A percentile compares a stretch with the other conserved stretches of the same genome.
These are phyloP conservation scores for Microdochium paspali DNA, from an alignment of 2,329 filamentous ascomycete genomes.

Conservation along the genomic window DNA sequence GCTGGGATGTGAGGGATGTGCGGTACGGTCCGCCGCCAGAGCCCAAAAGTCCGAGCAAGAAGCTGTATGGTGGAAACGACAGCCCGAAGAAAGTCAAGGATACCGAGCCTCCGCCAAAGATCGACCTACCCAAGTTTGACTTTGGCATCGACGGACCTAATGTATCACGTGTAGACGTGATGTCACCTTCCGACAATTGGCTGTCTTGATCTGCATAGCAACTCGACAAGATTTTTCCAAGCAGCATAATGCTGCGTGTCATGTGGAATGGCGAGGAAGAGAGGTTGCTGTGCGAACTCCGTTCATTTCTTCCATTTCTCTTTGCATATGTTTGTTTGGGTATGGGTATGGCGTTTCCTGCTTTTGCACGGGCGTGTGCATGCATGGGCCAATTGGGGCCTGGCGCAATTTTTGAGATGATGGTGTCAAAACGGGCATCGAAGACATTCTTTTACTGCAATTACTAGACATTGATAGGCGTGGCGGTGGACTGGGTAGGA, in stretches of 20 bases:
- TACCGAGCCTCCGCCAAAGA: conserved; percentile 46
- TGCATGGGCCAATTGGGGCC: neutral
- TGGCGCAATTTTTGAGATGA: neutral
- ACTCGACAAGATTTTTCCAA: too few species aligned
- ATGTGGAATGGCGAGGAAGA: neutral
- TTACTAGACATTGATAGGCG: neutral
- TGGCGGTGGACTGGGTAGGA: neutral
- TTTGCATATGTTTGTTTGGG: neutral
- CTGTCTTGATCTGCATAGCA: conserved; percentile 6
- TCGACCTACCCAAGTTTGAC: conserved; percentile 51
- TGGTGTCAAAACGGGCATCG: neutral
- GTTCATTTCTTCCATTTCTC: neutral
- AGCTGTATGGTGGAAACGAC: conserved; percentile 23
- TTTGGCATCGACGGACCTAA: conserved; percentile 26
- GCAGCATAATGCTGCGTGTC: neutral
- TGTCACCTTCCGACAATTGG: conserved; percentile 13
- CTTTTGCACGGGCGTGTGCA: too few species aligned
- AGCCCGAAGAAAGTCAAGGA: conserved; percentile 31
- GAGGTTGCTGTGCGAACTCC: neutral
- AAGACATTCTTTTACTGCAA: neutral
- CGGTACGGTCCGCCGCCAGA: conserved; percentile 56
- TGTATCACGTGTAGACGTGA: neutral
- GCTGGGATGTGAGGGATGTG: conserved; percentile 76
- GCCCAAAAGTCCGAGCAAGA: conserved; percentile 33
- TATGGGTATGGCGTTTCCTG: too few species aligned